Conservation (phyloP, 306 rosid genomes). For the Potentilla sterilis region DNA sequence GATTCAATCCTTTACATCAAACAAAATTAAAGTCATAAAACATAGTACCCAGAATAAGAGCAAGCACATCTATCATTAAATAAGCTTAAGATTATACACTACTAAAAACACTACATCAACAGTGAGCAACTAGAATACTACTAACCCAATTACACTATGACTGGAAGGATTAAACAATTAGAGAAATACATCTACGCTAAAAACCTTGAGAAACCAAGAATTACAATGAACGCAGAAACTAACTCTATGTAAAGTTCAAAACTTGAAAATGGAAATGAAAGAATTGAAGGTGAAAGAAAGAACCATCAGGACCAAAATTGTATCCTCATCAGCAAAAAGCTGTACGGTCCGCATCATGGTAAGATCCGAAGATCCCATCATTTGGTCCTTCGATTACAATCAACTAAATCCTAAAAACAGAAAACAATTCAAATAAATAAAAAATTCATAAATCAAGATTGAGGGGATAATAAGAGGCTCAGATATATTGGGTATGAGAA, state of each 20-base stretch:
- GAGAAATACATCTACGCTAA: neutral
- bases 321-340: slow-evolving; percentile 68
- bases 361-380: slow-evolving; percentile 48
- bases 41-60: neutral
- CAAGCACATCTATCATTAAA: neutral
- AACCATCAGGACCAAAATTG: slow-evolving; percentile 80
- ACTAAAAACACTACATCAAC: neutral
- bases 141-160: neutral
- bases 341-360: slow-evolving; percentile 99
- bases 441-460: neutral
- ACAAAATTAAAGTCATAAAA: neutral
- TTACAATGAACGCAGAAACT: neutral
- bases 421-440: neutral
- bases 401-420: neutral
- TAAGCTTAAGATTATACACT: neutral
- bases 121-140: neutral
- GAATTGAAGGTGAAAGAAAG: slow-evolving; percentile 12
- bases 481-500: slow-evolving; percentile 60
- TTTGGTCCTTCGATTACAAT: slow-evolving; percentile 33
- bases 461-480: slow-evolving; percentile 1
- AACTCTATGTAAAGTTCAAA: neutral
- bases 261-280: neutral
- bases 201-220: neutral
- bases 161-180: neutral
- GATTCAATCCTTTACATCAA: neutral